Percentiles rank a stretch among this genome's conserved stretches.
Conservation (phyloP, 2,329 filamentous ascomycete species). For the Fusarium coicis region DNA sequence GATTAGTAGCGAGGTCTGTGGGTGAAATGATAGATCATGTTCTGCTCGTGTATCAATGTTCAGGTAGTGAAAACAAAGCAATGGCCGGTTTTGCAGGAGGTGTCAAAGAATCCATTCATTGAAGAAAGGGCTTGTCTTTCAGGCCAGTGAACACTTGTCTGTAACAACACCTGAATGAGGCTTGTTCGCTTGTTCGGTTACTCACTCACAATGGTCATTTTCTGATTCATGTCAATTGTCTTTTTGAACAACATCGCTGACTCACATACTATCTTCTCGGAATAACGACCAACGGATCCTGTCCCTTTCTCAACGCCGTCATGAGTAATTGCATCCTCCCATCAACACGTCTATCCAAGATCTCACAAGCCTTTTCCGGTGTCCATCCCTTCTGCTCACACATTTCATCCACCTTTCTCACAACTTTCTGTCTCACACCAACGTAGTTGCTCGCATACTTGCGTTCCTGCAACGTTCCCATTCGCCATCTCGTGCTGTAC, state of each 20-base stretch:
- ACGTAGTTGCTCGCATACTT: conserved; percentile 46
- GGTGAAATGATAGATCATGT: background rate
- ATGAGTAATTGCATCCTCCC: conserved; percentile 41
- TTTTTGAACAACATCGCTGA: background rate
- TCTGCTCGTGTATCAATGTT: background rate
- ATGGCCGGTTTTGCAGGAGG: background rate
- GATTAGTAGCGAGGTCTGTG: background rate
- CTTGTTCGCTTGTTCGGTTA: background rate
- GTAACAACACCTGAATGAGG: background rate
- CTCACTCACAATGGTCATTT: background rate
- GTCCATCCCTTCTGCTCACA: background rate
- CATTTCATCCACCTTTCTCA: conserved; percentile 33
- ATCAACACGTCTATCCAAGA: conserved; percentile 36
- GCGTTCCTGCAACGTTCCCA: conserved; percentile 22
- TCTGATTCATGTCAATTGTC: background rate
- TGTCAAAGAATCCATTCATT: conserved; percentile 5
- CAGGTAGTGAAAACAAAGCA: conserved; percentile 1
- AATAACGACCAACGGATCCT: conserved; percentile 40
- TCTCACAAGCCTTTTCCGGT: conserved; percentile 15
- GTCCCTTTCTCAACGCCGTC: conserved; percentile 24
- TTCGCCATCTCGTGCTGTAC: conserved; percentile 38
- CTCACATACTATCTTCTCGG: background rate
- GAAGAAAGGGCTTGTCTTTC: background rate
- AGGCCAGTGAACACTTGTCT: background rate
- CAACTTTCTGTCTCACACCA: conserved; percentile 36